A percentile compares a stretch with the other conserved stretches of the same genome.
phyloP scores from a whole-genome alignment of 1,139 yeast species.

The Tardiomyces blankii region DNA sequence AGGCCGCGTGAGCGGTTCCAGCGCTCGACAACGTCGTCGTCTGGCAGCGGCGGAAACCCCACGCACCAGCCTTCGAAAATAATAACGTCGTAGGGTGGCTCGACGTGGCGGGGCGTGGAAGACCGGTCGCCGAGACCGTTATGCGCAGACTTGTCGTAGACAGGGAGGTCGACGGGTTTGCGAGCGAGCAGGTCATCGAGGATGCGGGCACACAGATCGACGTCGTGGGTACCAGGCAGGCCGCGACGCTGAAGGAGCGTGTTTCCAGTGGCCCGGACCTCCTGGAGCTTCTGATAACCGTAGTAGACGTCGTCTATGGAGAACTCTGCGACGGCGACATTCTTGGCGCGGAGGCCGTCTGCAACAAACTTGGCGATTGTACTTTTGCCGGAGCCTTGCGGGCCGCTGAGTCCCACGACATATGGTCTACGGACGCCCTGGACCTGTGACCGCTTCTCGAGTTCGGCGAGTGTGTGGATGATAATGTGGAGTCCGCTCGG shows the following conservation, averaged over 20 bases:
- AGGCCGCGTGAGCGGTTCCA: neutral
- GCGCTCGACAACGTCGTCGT: constrained; percentile 17
- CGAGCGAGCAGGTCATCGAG: constrained; percentile 19
- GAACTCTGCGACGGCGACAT: constrained; percentile 39
- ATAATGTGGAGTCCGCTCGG: neutral
- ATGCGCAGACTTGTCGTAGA: constrained; percentile 67
- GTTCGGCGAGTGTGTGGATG: neutral
- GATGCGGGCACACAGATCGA: constrained; percentile 29
- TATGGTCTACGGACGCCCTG: constrained; percentile 31
- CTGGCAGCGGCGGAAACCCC: constrained; percentile 49
- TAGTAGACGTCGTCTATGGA: constrained; percentile 86
- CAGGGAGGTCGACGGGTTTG: constrained; percentile 39
- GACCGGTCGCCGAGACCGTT: constrained; percentile 73
- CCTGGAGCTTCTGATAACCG: constrained; percentile 46
- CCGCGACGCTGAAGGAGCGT: constrained; percentile 68
- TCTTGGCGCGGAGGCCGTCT: constrained; percentile 23
- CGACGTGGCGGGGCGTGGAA: constrained; percentile 18
- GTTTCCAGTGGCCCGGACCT: constrained; percentile 38
- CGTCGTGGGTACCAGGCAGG: constrained; percentile 89
- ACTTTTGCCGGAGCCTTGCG: constrained; percentile 91
- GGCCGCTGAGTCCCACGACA: constrained; percentile 68
- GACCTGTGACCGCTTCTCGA: neutral
- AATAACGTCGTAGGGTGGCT: constrained; percentile 45
- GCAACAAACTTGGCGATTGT: constrained; percentile 43
- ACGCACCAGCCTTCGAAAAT: constrained; percentile 93